These are phyloP conservation scores for Trichoderma atroviride DNA, from an alignment of 2,329 filamentous ascomycete species.

Conservation along the genomic window DNA sequence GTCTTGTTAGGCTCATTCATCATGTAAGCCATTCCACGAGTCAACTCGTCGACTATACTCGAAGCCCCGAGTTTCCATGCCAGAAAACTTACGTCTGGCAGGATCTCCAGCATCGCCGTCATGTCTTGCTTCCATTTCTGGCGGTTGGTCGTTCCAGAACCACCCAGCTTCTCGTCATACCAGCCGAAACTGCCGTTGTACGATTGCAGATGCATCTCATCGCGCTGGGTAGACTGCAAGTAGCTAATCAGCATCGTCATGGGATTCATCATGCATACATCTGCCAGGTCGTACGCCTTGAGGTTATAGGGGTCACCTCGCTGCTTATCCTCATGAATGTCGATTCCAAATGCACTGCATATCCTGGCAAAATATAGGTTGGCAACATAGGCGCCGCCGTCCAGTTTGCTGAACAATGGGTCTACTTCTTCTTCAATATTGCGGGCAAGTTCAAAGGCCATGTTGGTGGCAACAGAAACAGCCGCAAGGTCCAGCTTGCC, in stretches of 20 bases:
- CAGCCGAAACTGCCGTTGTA: conserved; percentile 9
- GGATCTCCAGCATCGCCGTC: neutral
- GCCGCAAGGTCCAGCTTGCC: neutral
- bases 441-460: neutral
- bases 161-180: conserved; percentile 5
- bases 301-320: neutral
- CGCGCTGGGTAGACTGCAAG: neutral
- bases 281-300: conserved; percentile 2
- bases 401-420: neutral
- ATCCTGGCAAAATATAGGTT: neutral
- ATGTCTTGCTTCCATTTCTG: conserved; percentile 12
- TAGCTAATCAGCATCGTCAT: neutral
- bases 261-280: conserved; percentile 1
- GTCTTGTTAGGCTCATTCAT: neutral
- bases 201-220: conserved; percentile 1
- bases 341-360: neutral
- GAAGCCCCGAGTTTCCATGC: neutral
- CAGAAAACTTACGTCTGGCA: conserved; percentile 9
- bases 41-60: neutral
- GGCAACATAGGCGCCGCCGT: neutral
- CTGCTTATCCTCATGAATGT: neutral
- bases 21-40: neutral
- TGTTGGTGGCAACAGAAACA: conserved; percentile 3
- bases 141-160: neutral
- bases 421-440: conserved; percentile 8